These are phyloP conservation scores for Quercus glauca DNA, from an alignment of 306 rosid species.

Conservation along the genomic window DNA sequence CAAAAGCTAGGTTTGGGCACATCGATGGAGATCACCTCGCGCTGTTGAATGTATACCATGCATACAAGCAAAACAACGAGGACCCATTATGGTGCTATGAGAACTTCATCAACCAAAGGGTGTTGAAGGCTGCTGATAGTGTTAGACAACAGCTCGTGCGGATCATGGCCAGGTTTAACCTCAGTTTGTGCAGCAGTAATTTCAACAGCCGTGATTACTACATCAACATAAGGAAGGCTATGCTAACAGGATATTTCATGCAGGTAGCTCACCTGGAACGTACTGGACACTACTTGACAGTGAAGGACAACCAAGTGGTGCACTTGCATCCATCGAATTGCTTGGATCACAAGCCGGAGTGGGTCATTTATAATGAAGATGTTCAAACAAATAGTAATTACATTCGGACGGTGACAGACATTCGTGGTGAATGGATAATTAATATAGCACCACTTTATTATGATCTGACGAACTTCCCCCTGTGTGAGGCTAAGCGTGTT, in stretches of 20 bases:
- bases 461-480: slow-evolving; percentile 78
- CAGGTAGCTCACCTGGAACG: slow-evolving; percentile 95
- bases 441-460: slow-evolving; percentile 87
- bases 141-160: slow-evolving; percentile 89
- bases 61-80: slow-evolving; percentile 92
- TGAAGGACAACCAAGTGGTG: slow-evolving; percentile 94
- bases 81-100: slow-evolving; percentile 93
- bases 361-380: slow-evolving; percentile 91
- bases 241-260: slow-evolving; percentile 97
- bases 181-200: slow-evolving; percentile 83
- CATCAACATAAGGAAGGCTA: slow-evolving; percentile 84
- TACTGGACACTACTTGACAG: slow-evolving; percentile 54
- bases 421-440: slow-evolving; percentile 88
- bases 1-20: slow-evolving; percentile 96
- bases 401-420: slow-evolving; percentile 85
- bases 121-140: slow-evolving; percentile 80
- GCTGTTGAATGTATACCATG: slow-evolving; percentile 90
- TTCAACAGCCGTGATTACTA: slow-evolving; percentile 89
- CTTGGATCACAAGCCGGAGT: slow-evolving; percentile 94
- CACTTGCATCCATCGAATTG: slow-evolving; percentile 97
- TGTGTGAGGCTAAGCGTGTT: slow-evolving; percentile 87
- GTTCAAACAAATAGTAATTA: slow-evolving; percentile 82
- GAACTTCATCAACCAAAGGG: slow-evolving; percentile 75
- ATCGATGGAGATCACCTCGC: slow-evolving; percentile 96
- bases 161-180: slow-evolving; percentile 81